Evolutionary conservation across 768 basidiomycete genomes (phyloP), one percentile per base, ranked within the genome.

Genomic region (Pleurotus sapidus): DNA sequence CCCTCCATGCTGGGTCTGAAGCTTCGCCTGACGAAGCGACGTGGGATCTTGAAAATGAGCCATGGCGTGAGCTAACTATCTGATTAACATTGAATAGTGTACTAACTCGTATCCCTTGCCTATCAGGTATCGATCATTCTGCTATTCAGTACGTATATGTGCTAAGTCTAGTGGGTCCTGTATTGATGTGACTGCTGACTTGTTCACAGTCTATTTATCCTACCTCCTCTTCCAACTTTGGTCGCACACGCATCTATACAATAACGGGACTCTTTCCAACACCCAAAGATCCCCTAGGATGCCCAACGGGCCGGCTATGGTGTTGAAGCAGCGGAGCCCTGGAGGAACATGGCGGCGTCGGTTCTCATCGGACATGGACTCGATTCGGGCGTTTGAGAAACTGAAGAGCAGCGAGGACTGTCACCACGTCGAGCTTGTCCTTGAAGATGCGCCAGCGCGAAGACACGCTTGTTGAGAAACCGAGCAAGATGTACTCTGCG

Each of bases 201-300:
- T 17, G 25, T n/a, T 9, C 58, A 6, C 49, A 91, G 89, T 91
- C 59, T 94, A 95, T 64, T 67, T 60, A 1, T 73, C 75, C 27
- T 60, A 60, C 25, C 47, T 60, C 15, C 38, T 60, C 17, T 60
- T 60, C 25, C 59, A 60, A 37, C 55, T 60, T 8, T 88, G 78
- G 74, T 91, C 91, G 0, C 91, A 94, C 67, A 82, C 85, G 3
- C 74, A 84, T 61, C 76, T 94, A 14, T 94, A 90, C 61, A 72
- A 70, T 57, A 81, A 86, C 55, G 59, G 67, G 11, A 30, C 27
- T 17, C 23, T 12, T 12, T 9, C 30, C 18, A 53, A 24, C 37
- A 74, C 72, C 49, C 70, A 73, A 54, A 78, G 78, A 60, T 82
- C 79, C 56, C 64, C 69, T 39, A 72, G 67, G 39, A 55, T 75